A percentile compares a stretch with the other conserved stretches of the same genome.
phyloP scores from a whole-genome alignment of 306 rosid genomes.

The Medicago ruthenica region DNA sequence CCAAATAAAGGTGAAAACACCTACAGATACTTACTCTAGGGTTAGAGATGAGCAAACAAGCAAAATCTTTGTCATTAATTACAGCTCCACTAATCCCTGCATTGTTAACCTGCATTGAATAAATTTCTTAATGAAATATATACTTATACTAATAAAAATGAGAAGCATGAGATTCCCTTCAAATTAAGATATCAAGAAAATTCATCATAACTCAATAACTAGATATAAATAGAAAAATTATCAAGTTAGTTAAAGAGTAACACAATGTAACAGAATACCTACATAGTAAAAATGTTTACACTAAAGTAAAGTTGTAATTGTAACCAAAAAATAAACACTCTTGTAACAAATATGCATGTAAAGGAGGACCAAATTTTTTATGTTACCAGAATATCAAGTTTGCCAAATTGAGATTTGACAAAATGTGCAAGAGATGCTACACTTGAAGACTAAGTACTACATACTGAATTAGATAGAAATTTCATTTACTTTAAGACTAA shows the following conservation, averaged over 20 bases:
- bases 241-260: no score
- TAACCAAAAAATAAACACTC: no score
- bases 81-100: slow-evolving; percentile 53
- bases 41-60: background rate
- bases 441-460: background rate
- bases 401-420: slow-evolving; percentile 14
- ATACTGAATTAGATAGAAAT: no score
- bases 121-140: background rate
- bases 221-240: no score
- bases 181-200: no score
- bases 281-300: no score
- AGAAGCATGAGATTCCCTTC: background rate
- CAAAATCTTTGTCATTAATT: slow-evolving; percentile 9
- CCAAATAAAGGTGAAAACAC: background rate
- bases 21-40: slow-evolving; percentile 11
- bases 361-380: background rate
- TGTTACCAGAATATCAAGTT: slow-evolving; percentile 33
- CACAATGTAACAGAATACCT: no score
- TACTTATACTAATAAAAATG: background rate
- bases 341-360: no score
- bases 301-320: no score
- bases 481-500: no score
- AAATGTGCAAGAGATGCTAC: background rate
- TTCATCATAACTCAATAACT: no score
- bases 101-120: slow-evolving; percentile 51